Conservation (phyloP, 1,284 basidiomycete species). For the Cutaneotrichosporon cutaneum region DNA sequence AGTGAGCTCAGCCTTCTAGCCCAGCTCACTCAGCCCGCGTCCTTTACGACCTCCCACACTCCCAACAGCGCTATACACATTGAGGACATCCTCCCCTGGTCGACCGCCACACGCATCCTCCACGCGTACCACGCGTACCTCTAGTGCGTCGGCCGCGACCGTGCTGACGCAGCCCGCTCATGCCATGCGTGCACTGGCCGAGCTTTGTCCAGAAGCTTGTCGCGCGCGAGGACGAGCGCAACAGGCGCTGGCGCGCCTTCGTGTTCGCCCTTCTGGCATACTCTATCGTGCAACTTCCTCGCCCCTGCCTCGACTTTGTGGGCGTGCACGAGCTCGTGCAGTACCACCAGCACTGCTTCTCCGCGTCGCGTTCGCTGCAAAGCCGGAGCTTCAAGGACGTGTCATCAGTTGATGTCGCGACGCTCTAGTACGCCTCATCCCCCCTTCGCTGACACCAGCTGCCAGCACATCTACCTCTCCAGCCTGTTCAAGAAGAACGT, state of each 20-base stretch:
- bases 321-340: background rate
- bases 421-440: background rate
- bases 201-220: conserved; percentile 3
- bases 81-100: background rate
- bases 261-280: background rate
- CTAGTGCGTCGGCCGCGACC: background rate
- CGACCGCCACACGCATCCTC: background rate
- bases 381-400: background rate
- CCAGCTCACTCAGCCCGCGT: background rate
- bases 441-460: background rate
- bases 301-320: background rate
- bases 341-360: background rate
- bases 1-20: background rate
- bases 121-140: conserved; percentile 1
- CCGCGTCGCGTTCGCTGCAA: background rate
- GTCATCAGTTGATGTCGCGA: background rate
- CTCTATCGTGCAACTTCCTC: conserved; percentile 1
- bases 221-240: background rate
- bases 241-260: background rate
- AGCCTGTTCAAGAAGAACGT: conserved; percentile 8
- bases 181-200: conserved; percentile 5
- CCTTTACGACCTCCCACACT: background rate
- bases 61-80: background rate
- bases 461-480: conserved; percentile 6
- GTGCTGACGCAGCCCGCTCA: background rate